Base-by-base conservation (phyloP, 345 rosid genomes). In the Geranium rotundifolium region DNA sequence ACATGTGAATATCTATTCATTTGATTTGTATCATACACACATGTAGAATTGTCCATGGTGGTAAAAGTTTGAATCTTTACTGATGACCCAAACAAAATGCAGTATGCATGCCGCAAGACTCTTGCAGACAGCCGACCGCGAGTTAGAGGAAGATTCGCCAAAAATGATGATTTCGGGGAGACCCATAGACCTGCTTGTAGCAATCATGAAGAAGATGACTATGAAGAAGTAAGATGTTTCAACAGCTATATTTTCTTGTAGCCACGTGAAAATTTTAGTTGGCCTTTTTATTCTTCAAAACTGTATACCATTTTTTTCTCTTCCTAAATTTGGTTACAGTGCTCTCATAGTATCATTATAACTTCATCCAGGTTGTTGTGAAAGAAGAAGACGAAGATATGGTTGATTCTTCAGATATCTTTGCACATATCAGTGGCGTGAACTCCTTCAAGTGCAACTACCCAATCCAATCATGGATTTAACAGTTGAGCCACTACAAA, bases 41-140 rank as follows among this genome's bases (percentile, higher is more conserved):
- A n/a, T n/a, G n/a, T 3, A 46, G 58, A 17, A 46, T 7, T 41
- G 31, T 17, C 0, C 1, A 37, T 19, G 1, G 8, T 39, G 29
- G 37, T 65, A 34, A 56, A 18, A 58, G 17, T 7, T 37, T 0
- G 12, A 30, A 17, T 14, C n/a, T 14, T 19, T 57, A 41, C 19
- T 4, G 14, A 62, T 55, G 7, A 12, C 14, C 50, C 50, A 41
- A 41, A 1, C 50, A 41, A 54, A 31, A 5, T 52, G 80, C 76
- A 93, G 97, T 93, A 93, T 61, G 99, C 96, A 2, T 93, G 99
- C 78, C 79, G 97, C 63, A 93, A 93, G 76, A 86, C 89, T 46
- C 78, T 93, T 52, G 99, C 97, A 31, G 96, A 93, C 65, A 93
- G 96, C 77, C 73, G 96, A 58, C 99, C 97, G 17, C 77, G 97